phyloP scores from a whole-genome alignment of 345 rosid species.

The Melaleuca quinquenervia region DNA sequence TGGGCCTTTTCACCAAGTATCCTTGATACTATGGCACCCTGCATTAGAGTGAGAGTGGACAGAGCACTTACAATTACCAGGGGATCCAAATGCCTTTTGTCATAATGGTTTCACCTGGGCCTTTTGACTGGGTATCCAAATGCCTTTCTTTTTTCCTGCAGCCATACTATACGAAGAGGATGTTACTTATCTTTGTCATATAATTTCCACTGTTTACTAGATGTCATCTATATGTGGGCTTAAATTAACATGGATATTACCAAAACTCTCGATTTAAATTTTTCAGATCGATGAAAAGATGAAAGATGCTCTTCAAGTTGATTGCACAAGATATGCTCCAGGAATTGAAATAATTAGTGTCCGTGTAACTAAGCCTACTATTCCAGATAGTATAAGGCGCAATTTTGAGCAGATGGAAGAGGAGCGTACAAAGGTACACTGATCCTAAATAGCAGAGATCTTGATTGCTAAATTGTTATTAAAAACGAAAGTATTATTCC shows the following conservation, averaged over 20 bases:
- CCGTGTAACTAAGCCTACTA: slow-evolving; percentile 83
- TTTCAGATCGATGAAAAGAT: slow-evolving; percentile 87
- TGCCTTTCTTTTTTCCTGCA: background rate
- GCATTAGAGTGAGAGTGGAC: background rate
- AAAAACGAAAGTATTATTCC: background rate
- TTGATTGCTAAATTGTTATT: background rate
- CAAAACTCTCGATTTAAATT: background rate
- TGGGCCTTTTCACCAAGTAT: background rate
- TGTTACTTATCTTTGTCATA: background rate
- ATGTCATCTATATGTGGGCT: background rate
- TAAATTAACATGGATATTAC: background rate
- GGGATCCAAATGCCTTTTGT: background rate
- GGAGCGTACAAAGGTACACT: slow-evolving; percentile 76
- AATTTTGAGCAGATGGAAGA: slow-evolving; percentile 94
- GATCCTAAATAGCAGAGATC: background rate
- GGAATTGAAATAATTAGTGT: slow-evolving; percentile 89
- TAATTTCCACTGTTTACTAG: background rate
- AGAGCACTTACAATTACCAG: background rate
- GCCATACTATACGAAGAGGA: background rate
- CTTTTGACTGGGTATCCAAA: background rate
- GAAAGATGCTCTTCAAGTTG: slow-evolving; percentile 91
- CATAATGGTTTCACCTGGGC: background rate
- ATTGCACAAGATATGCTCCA: slow-evolving; percentile 85
- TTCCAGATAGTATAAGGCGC: slow-evolving; percentile 66
- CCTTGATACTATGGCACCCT: background rate